Percentiles rank a stretch among this genome's conserved stretches.
phyloP scores from a whole-genome alignment of 805 yeast species.

The Jamesozyma spencerorum region DNA sequence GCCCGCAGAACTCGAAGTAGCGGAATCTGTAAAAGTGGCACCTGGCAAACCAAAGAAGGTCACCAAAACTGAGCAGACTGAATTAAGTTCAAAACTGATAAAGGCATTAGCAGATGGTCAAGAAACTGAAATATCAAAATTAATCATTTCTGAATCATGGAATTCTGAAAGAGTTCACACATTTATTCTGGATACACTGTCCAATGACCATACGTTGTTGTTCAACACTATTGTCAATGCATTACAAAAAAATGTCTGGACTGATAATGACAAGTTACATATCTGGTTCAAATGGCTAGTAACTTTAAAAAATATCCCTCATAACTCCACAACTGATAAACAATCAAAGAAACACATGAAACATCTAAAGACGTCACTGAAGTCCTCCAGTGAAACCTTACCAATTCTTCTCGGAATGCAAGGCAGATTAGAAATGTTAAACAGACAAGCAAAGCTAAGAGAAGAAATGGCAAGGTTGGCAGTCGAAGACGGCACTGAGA shows the following conservation, averaged over 20 bases:
- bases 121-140: constrained; percentile 22
- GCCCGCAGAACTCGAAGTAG: constrained; percentile 12
- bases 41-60: constrained; percentile 11
- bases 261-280: constrained; percentile 21
- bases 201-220: constrained; percentile 33
- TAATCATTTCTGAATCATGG: constrained; percentile 20
- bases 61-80: constrained; percentile 22
- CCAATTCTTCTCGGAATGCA: constrained; percentile 69
- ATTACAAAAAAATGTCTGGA: constrained; percentile 33
- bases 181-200: constrained; percentile 32
- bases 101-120: constrained; percentile 20
- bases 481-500: constrained; percentile 24
- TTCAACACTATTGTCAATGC: constrained; percentile 40
- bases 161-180: constrained; percentile 22
- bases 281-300: constrained; percentile 79
- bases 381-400: constrained; percentile 47
- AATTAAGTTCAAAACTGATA: constrained; percentile 21
- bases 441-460: constrained; percentile 68
- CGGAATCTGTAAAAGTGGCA: constrained; percentile 22
- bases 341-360: constrained; percentile 37
- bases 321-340: constrained; percentile 25
- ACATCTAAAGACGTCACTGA: constrained; percentile 47
- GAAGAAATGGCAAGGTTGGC: constrained; percentile 36
- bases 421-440: constrained; percentile 73
- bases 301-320: constrained; percentile 47